Conservation (phyloP, 176 grass and related monocot genomes). For the Lolium perenne region DNA sequence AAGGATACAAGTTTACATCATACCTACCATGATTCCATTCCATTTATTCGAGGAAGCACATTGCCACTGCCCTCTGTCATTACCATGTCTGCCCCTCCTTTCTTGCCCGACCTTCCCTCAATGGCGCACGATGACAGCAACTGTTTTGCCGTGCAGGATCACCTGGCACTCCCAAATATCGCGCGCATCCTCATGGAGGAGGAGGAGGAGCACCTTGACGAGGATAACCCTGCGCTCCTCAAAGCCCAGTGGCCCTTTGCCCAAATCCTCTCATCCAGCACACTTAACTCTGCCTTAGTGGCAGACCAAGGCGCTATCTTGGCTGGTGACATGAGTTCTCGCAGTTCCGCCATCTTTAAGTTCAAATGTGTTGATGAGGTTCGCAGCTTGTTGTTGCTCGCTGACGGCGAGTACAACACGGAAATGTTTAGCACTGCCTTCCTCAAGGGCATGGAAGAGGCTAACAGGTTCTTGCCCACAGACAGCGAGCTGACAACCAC, state of each 20-base stretch:
- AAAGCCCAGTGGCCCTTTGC: conserved; percentile 12
- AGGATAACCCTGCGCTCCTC: conserved; percentile 7
- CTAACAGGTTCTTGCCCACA: conserved; percentile 60
- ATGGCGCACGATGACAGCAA: background rate
- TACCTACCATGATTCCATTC: conserved; percentile 17
- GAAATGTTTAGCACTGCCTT: conserved; percentile 26
- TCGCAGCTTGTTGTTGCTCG: conserved; percentile 12
- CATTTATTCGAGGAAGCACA: conserved; percentile 10
- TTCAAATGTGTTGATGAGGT: conserved; percentile 8
- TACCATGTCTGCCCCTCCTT: background rate
- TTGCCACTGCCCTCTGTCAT: conserved; percentile 19
- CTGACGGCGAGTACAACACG: conserved; percentile 13
- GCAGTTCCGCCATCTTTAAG: background rate
- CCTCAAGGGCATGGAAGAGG: conserved; percentile 60
- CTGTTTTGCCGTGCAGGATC: background rate
- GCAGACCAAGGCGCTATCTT: conserved; percentile 1
- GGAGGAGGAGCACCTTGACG: conserved; percentile 34
- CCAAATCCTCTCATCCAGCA: conserved; percentile 23
- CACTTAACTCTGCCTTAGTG: conserved; percentile 13
- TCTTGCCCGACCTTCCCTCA: conserved; percentile 22
- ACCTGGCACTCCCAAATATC: conserved; percentile 38
- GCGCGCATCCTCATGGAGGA: conserved; percentile 57
- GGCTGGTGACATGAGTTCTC: background rate
- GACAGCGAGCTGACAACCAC: conserved; percentile 13
- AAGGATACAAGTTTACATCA: conserved; percentile 15